A percentile compares a stretch with the other conserved stretches of the same genome.
These are phyloP conservation scores for Saccharomycopsis sp. DNA, from an alignment of 805 yeast species.

Conservation along the genomic window DNA sequence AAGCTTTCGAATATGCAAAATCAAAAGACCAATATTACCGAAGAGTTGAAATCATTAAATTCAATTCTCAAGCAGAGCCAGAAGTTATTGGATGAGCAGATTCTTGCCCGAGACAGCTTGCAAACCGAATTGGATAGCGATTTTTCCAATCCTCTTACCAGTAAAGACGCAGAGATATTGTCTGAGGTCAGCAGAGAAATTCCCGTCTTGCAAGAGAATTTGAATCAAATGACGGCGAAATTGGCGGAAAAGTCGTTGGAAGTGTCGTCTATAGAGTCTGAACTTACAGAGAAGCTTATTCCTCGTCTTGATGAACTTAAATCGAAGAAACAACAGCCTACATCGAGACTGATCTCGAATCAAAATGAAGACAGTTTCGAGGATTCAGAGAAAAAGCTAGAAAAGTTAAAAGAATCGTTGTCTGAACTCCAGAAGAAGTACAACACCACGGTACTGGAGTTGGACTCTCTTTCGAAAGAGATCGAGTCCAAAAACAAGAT, in stretches of 20 bases:
- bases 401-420: conserved; percentile 23
- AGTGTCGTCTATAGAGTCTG: conserved; percentile 44
- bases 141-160: conserved; percentile 47
- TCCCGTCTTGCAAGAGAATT: conserved; percentile 32
- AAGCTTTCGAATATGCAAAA: conserved; percentile 37
- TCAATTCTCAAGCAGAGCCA: conserved; percentile 33
- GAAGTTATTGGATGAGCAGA: conserved; percentile 30
- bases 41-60: conserved; percentile 34
- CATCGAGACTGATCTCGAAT: conserved; percentile 10
- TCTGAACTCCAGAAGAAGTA: conserved; percentile 24
- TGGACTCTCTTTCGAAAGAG: conserved; percentile 26
- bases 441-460: conserved; percentile 29
- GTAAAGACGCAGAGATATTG: conserved; percentile 42
- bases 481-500: conserved; percentile 26
- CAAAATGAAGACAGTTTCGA: conserved; percentile 21
- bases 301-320: conserved; percentile 43
- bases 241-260: conserved; percentile 42
- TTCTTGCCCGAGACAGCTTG: conserved; percentile 38
- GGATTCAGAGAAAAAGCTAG: conserved; percentile 21
- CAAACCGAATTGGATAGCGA: conserved; percentile 43
- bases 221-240: conserved; percentile 35
- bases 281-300: conserved; percentile 48
- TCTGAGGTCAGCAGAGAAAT: conserved; percentile 32
- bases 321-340: conserved; percentile 24
- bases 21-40: conserved; percentile 38